Conservation (phyloP, 495 filamentous ascomycete genomes). For the Hypoxylon intermedium region DNA sequence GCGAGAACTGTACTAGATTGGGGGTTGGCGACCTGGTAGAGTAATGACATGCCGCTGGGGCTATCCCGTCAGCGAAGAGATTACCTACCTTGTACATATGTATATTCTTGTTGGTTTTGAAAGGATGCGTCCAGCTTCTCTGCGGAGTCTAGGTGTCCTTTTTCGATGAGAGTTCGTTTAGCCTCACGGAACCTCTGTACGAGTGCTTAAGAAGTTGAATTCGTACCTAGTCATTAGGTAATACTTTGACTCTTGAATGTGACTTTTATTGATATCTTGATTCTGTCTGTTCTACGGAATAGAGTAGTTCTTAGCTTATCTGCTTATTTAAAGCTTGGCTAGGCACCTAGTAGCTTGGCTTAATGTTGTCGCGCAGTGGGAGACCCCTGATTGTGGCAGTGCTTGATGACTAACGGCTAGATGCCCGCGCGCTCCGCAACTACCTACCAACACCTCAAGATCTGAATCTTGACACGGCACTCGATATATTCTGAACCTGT, state of each 20-base stretch:
- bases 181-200: slow-evolving; percentile 7
- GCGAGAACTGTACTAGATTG: slow-evolving; percentile 16
- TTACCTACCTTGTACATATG: slow-evolving; percentile 45
- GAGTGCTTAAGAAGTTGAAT: slow-evolving; percentile 11
- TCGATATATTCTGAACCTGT: slow-evolving; percentile 12
- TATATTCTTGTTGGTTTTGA: slow-evolving; percentile 40
- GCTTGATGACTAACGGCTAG: slow-evolving; percentile 12
- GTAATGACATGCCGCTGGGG: background rate
- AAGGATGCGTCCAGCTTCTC: slow-evolving; percentile 28
- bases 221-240: background rate
- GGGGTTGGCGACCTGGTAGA: background rate
- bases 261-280: no score
- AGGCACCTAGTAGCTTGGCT: background rate
- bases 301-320: no score
- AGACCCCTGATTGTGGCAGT: slow-evolving; percentile 43
- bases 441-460: background rate
- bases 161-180: slow-evolving; percentile 24
- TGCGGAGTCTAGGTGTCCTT: slow-evolving; percentile 32
- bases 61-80: slow-evolving; percentile 4
- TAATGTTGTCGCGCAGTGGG: no score
- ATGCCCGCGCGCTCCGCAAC: slow-evolving; percentile 14
- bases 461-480: background rate
- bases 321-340: background rate
- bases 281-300: no score
- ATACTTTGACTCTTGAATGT: background rate